phyloP scores from a whole-genome alignment of 2,329 filamentous ascomycete species.

The Penicillium sclerotiorum region DNA sequence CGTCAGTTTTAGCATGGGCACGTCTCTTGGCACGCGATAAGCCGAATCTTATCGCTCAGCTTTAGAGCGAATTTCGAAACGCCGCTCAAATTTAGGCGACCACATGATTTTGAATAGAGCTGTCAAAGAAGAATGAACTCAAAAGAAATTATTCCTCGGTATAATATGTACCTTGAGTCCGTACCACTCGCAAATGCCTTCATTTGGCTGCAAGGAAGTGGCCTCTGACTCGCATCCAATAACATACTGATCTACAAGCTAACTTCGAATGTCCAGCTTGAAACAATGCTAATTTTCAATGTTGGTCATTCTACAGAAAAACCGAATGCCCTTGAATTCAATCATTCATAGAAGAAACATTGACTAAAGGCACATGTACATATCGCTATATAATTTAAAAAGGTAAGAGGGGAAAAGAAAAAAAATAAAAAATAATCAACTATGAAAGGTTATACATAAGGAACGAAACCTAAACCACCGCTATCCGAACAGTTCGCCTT shows the following conservation, averaged over 20 bases:
- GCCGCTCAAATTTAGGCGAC: too few species aligned
- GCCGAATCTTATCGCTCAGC: slow-evolving; percentile 4
- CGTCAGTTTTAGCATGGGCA: slow-evolving; percentile 17
- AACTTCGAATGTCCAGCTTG: too few species aligned
- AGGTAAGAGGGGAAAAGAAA: neutral
- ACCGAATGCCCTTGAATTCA: too few species aligned
- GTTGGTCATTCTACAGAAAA: too few species aligned
- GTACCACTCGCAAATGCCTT: too few species aligned
- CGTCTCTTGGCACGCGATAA: slow-evolving; percentile 23
- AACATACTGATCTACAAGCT: too few species aligned
- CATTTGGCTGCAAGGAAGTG: too few species aligned
- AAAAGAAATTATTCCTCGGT: neutral
- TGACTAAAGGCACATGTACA: too few species aligned
- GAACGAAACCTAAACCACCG: neutral
- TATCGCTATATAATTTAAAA: neutral
- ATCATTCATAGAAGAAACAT: too few species aligned
- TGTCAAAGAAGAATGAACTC: neutral
- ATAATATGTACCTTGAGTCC: too few species aligned
- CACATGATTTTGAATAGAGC: neutral
- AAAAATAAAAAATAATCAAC: neutral
- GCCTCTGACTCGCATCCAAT: too few species aligned
- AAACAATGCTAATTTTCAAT: neutral
- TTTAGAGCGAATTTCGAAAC: too few species aligned
- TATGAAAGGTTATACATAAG: neutral
- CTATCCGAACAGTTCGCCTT: slow-evolving; percentile 2